These are phyloP conservation scores for Cucurbita moschata DNA, from an alignment of 306 rosid species.

Conservation along the genomic window DNA sequence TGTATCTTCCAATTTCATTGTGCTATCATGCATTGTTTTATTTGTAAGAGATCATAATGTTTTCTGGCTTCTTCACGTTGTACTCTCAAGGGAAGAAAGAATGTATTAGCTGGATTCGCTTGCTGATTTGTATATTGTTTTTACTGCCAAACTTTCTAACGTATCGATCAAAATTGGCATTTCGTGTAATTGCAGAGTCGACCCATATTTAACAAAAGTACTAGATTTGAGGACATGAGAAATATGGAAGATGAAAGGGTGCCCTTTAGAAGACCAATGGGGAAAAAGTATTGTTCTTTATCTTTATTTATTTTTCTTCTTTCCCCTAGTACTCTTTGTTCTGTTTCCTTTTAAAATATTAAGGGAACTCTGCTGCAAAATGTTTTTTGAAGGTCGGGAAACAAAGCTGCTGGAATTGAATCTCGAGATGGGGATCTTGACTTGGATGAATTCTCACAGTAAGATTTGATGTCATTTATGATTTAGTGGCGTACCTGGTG, in stretches of 20 bases:
- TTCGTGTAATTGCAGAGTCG: slow-evolving; percentile 57
- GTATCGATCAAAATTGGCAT: not conserved
- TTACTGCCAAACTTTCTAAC: not conserved
- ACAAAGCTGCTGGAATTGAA: slow-evolving; percentile 68
- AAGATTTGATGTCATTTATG: slow-evolving; percentile 15
- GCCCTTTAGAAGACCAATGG: slow-evolving; percentile 60
- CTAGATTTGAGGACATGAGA: slow-evolving; percentile 94
- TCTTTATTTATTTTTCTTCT: not conserved
- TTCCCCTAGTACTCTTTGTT: not conserved
- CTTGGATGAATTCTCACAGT: slow-evolving; percentile 81
- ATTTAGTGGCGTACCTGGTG: not conserved
- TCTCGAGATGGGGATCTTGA: slow-evolving; percentile 93
- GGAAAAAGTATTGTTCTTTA: slow-evolving; percentile 40
- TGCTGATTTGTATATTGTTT: too few species aligned
- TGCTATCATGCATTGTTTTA: not conserved
- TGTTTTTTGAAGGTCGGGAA: slow-evolving; percentile 39
- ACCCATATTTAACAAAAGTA: slow-evolving; percentile 85
- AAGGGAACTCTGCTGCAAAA: not conserved
- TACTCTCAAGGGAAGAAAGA: not conserved
- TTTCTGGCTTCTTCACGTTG: not conserved
- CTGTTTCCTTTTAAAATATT: not conserved
- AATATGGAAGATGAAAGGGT: slow-evolving; percentile 59
- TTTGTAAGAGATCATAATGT: not conserved
- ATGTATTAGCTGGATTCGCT: not conserved
- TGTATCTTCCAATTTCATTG: not conserved